Evolutionary conservation across 192 early-diverging fungal species (phyloP).

Genomic region (Mortierella alpina): DNA sequence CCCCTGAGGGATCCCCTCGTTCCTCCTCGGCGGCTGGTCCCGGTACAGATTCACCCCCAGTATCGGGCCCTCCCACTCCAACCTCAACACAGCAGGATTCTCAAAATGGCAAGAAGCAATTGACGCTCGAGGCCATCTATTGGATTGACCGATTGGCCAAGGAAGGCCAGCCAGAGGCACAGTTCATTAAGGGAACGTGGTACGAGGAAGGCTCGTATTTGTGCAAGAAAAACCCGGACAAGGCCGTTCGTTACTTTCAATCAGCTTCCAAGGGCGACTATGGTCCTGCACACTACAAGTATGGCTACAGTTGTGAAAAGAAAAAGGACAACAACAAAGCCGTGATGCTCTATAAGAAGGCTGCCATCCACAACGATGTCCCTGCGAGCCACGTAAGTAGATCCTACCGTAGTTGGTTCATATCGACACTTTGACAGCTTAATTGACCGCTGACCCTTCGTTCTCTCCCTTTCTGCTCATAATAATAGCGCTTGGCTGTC

Average conservation of each 20-base stretch:
- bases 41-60: neutral
- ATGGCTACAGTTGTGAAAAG: conserved; percentile 71
- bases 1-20: neutral
- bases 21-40: conserved; percentile 4
- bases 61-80: conserved; percentile 11
- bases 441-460: neutral
- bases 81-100: conserved; percentile 14
- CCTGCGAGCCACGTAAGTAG: conserved; percentile 70
- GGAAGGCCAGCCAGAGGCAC: conserved; percentile 76
- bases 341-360: conserved; percentile 76
- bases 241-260: conserved; percentile 73
- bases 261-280: conserved; percentile 74
- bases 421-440: conserved; percentile 7
- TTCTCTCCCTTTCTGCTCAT: neutral
- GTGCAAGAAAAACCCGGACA: conserved; percentile 66
- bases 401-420: neutral
- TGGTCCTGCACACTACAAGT: conserved; percentile 73
- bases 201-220: conserved; percentile 73
- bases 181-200: conserved; percentile 80
- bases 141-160: conserved; percentile 80
- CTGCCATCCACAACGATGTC: conserved; percentile 72
- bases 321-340: conserved; percentile 71
- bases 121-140: conserved; percentile 72
- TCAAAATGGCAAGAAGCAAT: conserved; percentile 38
- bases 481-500: conserved; percentile 76